Evolutionary conservation across 768 basidiomycete genomes (phyloP), one percentile per base, ranked within the genome.

Genomic region (Postia placenta): DNA sequence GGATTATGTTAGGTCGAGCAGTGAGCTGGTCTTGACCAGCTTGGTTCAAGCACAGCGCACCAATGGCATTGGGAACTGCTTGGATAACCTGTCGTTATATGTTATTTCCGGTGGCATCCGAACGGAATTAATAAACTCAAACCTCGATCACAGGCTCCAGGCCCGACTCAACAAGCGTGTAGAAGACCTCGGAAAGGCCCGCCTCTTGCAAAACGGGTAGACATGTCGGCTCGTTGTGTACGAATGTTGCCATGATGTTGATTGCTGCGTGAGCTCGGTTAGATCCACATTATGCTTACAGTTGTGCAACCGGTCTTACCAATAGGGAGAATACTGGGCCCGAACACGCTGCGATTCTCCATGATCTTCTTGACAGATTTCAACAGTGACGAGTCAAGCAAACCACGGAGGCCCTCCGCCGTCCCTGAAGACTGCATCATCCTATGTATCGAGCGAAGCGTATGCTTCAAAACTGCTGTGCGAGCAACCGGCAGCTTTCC

Each of bases 211-310:
- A 87, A 47, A 95, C 85, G 2, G 81, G 72, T 49, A 99, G 70
- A 14, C 92, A 96, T 0, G 94, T 97, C 5, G 96, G 96, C 65
- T 99, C 96, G 56, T 98, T 99, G 72, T 99, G 95, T 7, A 98
- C 84, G 67, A 97, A 97, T 0, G 92, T 92, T 12, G 92, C 83
- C 84, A 96, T 91, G 60, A 93, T 86, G 64, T 94, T 92, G 72
- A 94, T 90, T 4, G 90, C 92, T 90, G 9, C 45, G 5, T 35
- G 4, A 24, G 4, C n/a, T n/a, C n/a, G n/a, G n/a, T n/a, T n/a
- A n/a, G n/a, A n/a, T n/a, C n/a, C n/a, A n/a, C n/a, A 47, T 22
- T 24, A 45, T 37, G 23, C 2, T 39, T 20, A 20, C 36, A 47
- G 6, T 5, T 20, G 22, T 19, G 7, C 7, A 5, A 23, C 14